phyloP scores from a whole-genome alignment of 1,284 basidiomycete species.

The Pyrrhoderma lamaoense region DNA sequence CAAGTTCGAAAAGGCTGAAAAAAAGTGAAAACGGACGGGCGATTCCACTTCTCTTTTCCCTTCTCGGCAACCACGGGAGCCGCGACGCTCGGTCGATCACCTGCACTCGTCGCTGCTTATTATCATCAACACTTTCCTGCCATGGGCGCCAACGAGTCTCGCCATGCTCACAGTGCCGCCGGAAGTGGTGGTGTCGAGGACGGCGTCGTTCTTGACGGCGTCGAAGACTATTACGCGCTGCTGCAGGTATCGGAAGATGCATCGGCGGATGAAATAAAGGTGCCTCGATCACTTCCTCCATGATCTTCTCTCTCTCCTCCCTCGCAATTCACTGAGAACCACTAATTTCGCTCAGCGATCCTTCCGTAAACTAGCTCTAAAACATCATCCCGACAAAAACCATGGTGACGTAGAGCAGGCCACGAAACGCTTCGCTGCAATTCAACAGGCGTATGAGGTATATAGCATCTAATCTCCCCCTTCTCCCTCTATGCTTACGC shows the following conservation, averaged over 20 bases:
- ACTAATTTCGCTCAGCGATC: conserved; percentile 46
- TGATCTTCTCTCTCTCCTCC: conserved; percentile 12
- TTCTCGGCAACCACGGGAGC: too few species aligned
- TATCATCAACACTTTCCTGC: neutral
- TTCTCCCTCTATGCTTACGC: neutral
- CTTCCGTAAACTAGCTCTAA: conserved; percentile 75
- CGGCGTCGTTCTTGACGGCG: conserved; percentile 27
- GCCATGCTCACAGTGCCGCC: conserved; percentile 21
- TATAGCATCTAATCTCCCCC: conserved; percentile 15
- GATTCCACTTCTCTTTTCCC: too few species aligned
- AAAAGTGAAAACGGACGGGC: too few species aligned
- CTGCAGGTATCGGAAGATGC: conserved; percentile 76
- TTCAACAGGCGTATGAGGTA: conserved; percentile 96
- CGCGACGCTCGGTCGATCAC: too few species aligned
- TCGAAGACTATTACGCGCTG: conserved; percentile 73
- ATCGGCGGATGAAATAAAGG: conserved; percentile 84
- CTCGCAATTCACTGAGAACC: conserved; percentile 13
- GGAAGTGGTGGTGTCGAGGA: neutral
- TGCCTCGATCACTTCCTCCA: conserved; percentile 22
- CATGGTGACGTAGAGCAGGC: conserved; percentile 76
- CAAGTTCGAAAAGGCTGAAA: too few species aligned
- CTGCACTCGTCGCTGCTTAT: neutral
- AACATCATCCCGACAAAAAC: conserved; percentile 91
- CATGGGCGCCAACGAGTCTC: conserved; percentile 71
- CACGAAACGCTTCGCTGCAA: conserved; percentile 78